Evolutionary conservation across 129 eudicot genomes (phyloP).

Genomic region (Saposhnikovia divaricata): DNA sequence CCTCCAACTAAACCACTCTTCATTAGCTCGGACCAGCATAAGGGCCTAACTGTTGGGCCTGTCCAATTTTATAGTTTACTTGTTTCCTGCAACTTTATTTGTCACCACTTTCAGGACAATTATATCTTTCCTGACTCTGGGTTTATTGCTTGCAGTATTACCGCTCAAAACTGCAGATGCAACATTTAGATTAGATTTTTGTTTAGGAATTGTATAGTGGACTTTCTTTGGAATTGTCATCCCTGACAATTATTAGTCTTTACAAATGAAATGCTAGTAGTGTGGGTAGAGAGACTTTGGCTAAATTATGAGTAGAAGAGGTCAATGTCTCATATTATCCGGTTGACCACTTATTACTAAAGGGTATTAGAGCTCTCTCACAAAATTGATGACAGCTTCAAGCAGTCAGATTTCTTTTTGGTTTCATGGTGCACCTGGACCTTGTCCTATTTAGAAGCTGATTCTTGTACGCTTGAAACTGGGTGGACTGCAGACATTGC

Average conservation of each 20-base stretch:
- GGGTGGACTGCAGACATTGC: slow-evolving; percentile 43
- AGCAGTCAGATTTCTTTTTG: slow-evolving; percentile 50
- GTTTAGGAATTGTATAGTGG: slow-evolving; percentile 47
- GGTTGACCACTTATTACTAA: slow-evolving; percentile 26
- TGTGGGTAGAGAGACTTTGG: slow-evolving; percentile 42
- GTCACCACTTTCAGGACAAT: slow-evolving; percentile 51
- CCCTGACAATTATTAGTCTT: slow-evolving; percentile 42
- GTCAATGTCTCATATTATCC: slow-evolving; percentile 59
- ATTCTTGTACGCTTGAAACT: slow-evolving; percentile 56
- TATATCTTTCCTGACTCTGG: slow-evolving; percentile 55
- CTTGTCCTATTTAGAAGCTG: slow-evolving; percentile 43
- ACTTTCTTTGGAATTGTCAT: slow-evolving; percentile 41
- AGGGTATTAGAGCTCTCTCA: slow-evolving; percentile 38
- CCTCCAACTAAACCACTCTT: slow-evolving; percentile 13
- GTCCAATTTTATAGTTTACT: slow-evolving; percentile 34
- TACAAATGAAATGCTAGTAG: slow-evolving; percentile 61
- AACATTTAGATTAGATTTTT: slow-evolving; percentile 64
- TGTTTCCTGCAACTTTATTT: slow-evolving; percentile 51
- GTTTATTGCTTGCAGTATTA: slow-evolving; percentile 22
- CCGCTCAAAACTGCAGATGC: slow-evolving; percentile 43
- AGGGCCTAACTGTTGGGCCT: slow-evolving; percentile 17
- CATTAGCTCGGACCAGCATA: slow-evolving; percentile 21
- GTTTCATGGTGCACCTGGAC: background rate
- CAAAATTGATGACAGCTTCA: slow-evolving; percentile 40
- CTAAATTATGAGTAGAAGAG: slow-evolving; percentile 50